Base-by-base conservation (phyloP, 768 basidiomycete genomes). In the Russula emetica region DNA sequence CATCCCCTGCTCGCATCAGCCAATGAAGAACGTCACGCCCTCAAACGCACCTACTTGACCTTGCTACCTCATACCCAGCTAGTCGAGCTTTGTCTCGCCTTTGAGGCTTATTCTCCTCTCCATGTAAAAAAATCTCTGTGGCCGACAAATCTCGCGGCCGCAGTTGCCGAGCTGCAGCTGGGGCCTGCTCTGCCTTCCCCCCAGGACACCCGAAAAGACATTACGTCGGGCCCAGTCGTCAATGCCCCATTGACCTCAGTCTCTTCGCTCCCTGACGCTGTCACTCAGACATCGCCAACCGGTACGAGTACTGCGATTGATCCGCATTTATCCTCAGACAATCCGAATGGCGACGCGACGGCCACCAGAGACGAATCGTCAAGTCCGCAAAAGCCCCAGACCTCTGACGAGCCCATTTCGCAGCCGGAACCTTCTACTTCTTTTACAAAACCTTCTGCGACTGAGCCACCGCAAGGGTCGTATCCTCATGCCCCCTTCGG, bases 11-110 rank as follows among this genome's bases (percentile, higher is more conserved):
- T 72, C 57, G 75, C 62, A 22, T 14, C 24, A 61, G 61, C 60
- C 74, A 82, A 85, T 40, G 71, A 70, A 36, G 78, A 78, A 67
- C 72, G 72, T 71, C 80, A 85, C 72, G 79, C 84, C 56, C 83
- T 87, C 75, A 90, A 90, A 73, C 82, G 83, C 67, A 81, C 83
- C 66, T 92, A 92, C 76, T 78, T 92, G 49, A 78, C 80, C 26
- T 79, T 89, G 24, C 79, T 92, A 9, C 80, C 85, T 26, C 83
- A 80, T 24, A 79, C 82, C 51, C 87, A 91, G 75, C 80, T 92
- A 71, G 88, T 92, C 71, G 90, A 90, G 69, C 84, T 92, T 70
- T 91, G 87, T 72, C 78, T 92, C 64, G 79, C 80, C 42, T 85
- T 88, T 69, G 87, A 91, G 69, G 72, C 83, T 10, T 81, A 90